Evolutionary conservation across 257 asterid genomes (phyloP), one percentile per base, ranked within the genome.

Genomic region (Osmanthus fragrans): DNA sequence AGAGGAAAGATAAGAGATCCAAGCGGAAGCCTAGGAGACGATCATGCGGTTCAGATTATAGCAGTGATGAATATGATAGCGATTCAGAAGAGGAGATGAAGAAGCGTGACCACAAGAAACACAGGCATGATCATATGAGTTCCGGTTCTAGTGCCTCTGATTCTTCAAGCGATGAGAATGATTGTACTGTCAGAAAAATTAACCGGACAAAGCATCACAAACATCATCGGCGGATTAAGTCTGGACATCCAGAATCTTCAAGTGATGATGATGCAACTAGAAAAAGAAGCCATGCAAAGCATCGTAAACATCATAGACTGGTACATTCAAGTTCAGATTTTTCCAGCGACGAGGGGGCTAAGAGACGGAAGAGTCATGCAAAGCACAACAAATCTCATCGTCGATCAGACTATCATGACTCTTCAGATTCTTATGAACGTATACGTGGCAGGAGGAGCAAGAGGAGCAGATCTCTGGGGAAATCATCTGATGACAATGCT

Each of bases 11-110:
- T 12, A 90, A 73, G 85, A 89, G 83, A 81, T 77, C 87, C 64
- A 92, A 76, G 78, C 87, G 82, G 36, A 90, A 90, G 88, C 80
- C 84, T 4, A 89, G 83, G 84, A 88, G 89, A 77, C 81, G 83
- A 15, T 81, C 86, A 25, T 87, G 88, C 1, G 82, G 77, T 51
- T 86, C 91, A 63, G 89, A 85, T 39, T 86, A 77, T 74, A 79
- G 86, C 82, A 85, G 88, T 71, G 87, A 81, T 75, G 89, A 73
- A 66, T 81, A 83, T 42, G 88, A 83, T 63, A 84, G 86, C 39
- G 89, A 84, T 23, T 80, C 87, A 73, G 92, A 85, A 76, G 91
- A 82, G 78, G 84, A 76, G 64, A 81, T 64, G 84, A 87, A 81
- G 86, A 88, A 79, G 84, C 91, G 73, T 42, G 71, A 78, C 67